A percentile compares a stretch with the other conserved stretches of the same genome.
Conservation (phyloP, 768 basidiomycete species). For the Suillus cothurnatus region DNA sequence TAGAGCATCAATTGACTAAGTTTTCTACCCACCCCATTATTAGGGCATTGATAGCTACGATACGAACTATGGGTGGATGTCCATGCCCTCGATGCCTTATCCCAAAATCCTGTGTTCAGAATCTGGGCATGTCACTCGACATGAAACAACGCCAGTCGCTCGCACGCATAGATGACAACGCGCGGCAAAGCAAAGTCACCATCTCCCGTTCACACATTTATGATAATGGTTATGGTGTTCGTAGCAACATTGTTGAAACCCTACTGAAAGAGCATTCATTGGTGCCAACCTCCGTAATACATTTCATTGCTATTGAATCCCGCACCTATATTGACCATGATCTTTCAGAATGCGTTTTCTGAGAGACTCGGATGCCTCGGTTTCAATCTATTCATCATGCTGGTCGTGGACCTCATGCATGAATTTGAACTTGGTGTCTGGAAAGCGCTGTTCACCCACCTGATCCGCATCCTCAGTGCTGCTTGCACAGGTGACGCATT, state of each 20-base stretch:
- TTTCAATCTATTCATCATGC: conserved; percentile 24
- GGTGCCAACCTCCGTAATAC: conserved; percentile 23
- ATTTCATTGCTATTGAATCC: neutral
- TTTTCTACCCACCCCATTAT: neutral
- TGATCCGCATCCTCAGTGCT: conserved; percentile 26
- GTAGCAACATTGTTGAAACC: conserved; percentile 12
- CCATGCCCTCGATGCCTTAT: conserved; percentile 33
- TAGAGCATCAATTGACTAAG: accelerated
- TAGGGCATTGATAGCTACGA: conserved; percentile 25
- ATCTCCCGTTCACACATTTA: conserved; percentile 17
- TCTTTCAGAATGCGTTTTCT: conserved; percentile 35
- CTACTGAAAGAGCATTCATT: conserved; percentile 18
- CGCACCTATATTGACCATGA: neutral
- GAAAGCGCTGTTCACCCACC: conserved; percentile 30
- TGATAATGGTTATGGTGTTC: conserved; percentile 12
- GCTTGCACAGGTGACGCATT: neutral
- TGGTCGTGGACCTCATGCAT: conserved; percentile 34
- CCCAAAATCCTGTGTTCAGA: conserved; percentile 12
- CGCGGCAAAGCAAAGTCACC: neutral
- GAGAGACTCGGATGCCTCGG: conserved; percentile 9
- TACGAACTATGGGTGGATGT: conserved; percentile 24
- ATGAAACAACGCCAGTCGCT: neutral
- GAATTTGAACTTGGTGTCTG: conserved; percentile 35
- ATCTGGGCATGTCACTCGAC: conserved; percentile 15
- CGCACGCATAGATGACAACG: conserved; percentile 11